These are phyloP conservation scores for Thozetella sp. DNA, from an alignment of 495 filamentous ascomycete species.

Conservation along the genomic window DNA sequence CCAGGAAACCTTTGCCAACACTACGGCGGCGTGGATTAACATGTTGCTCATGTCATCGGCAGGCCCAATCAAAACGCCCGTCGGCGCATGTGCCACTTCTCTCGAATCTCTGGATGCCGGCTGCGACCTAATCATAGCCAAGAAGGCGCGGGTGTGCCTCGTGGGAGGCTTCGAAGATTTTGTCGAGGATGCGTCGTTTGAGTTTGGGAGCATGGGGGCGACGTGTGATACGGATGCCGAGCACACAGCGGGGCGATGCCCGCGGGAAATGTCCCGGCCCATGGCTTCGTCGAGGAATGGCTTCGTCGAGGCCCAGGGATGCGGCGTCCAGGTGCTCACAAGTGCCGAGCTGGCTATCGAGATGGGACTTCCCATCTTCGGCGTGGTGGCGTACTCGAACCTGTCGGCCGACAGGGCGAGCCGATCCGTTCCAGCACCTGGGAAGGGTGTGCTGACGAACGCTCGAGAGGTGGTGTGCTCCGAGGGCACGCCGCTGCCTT, in stretches of 20 bases:
- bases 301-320: constrained; percentile 99
- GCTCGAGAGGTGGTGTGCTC: constrained; percentile 82
- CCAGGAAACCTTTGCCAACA: constrained; percentile 99
- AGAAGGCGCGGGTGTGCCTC: constrained; percentile 94
- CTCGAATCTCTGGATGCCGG: constrained; percentile 97
- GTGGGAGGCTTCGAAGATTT: constrained; percentile 99
- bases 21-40: constrained; percentile 99
- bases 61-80: constrained; percentile 97
- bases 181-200: constrained; percentile 97
- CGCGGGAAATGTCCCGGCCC: constrained; percentile 95
- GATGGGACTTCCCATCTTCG: constrained; percentile 98
- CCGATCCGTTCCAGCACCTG: constrained; percentile 93
- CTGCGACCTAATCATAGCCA: constrained; percentile 96
- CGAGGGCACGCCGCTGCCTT: constrained; percentile 88
- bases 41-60: constrained; percentile 97
- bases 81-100: constrained; percentile 95
- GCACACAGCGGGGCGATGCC: constrained; percentile 91
- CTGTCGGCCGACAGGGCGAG: constrained; percentile 99
- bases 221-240: constrained; percentile 96
- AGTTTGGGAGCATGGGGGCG: constrained; percentile 99
- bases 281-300: constrained; percentile 95
- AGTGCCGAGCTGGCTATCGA: constrained; percentile 91
- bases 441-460: constrained; percentile 94
- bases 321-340: constrained; percentile 98
- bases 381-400: constrained; percentile 88